phyloP scores from a whole-genome alignment of 306 rosid genomes.

The Prunus davidiana region DNA sequence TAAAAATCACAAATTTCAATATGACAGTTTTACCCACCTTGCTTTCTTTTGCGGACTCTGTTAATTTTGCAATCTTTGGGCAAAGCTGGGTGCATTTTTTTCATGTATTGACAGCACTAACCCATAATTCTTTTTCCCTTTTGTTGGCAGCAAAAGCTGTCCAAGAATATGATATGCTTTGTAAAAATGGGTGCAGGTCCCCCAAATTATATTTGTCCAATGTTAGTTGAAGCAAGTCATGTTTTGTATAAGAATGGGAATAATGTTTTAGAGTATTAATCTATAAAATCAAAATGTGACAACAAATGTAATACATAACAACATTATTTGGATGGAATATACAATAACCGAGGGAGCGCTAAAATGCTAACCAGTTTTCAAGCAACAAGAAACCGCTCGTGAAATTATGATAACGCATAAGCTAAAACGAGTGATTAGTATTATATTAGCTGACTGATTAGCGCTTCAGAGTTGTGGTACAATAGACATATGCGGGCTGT shows the following conservation, averaged over 20 bases:
- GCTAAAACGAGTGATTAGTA: too few species aligned
- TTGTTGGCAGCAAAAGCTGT: background rate
- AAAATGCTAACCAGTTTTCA: too few species aligned
- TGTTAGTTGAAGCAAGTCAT: background rate
- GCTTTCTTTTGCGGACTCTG: background rate
- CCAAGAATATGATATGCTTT: background rate
- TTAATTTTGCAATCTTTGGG: background rate
- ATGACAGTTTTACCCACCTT: constrained; percentile 26
- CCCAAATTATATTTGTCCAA: background rate
- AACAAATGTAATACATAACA: background rate
- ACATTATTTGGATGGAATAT: too few species aligned
- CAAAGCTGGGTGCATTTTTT: background rate
- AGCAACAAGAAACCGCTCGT: too few species aligned
- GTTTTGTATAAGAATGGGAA: background rate
- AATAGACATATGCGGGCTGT: too few species aligned
- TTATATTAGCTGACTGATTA: too few species aligned
- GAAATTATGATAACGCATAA: too few species aligned
- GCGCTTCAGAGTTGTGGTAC: too few species aligned
- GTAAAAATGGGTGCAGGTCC: background rate
- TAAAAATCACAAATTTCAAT: background rate
- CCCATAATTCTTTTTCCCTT: too few species aligned
- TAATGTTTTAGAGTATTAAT: background rate
- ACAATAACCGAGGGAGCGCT: too few species aligned
- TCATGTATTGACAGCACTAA: too few species aligned
- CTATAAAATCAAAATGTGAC: background rate